Base-by-base conservation (phyloP, 768 basidiomycete genomes). In the Gautieria morchelliformis region DNA sequence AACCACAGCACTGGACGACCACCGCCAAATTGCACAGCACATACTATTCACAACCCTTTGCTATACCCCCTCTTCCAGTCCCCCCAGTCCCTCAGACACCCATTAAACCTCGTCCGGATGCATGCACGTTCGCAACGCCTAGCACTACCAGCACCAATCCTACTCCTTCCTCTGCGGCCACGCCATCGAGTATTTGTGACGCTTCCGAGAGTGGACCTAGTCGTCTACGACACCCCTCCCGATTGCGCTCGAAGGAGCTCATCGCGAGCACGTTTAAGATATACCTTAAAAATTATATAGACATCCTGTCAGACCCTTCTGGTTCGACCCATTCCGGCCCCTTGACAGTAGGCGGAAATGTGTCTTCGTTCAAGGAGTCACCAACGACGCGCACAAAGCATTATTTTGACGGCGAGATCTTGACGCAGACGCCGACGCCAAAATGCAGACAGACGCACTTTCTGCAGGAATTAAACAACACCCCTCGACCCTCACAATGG, bases 201-300 rank as follows among this genome's bases (percentile, higher is more conserved):
- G 17, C 24, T 17, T 17, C 51, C 51, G 51, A 40, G 39, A 72
- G 69, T 69, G 24, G 62, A 4, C 72, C 70, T 19, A 65, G 73
- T 5, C 82, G 79, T 64, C 71, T 90, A 46, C 84, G 86, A 46
- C 87, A 90, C 67, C 89, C 88, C 1, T 82, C 83, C 0, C 77
- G 84, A 41, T 70, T 90, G 27, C 84, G 78, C 56, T 78, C 81
- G 0, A 74, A 74, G 19, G 85, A 89, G 56, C 78, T 91, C 27
- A 89, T 81, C 2, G 77, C 73, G 3, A 84, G 84, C 59, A 85
- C 82, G 0, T 87, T 91, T 66, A 77, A 84, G 11, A 77, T 87
- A 40, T 89, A 91, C 62, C 62, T 91, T 59, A 88, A 87, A 61
- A 84, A 89, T 62, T 90, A 82, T 68, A 85, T 91, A 84, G 81